Conservation (phyloP, 768 basidiomycete species). For the Trametes elegans region DNA sequence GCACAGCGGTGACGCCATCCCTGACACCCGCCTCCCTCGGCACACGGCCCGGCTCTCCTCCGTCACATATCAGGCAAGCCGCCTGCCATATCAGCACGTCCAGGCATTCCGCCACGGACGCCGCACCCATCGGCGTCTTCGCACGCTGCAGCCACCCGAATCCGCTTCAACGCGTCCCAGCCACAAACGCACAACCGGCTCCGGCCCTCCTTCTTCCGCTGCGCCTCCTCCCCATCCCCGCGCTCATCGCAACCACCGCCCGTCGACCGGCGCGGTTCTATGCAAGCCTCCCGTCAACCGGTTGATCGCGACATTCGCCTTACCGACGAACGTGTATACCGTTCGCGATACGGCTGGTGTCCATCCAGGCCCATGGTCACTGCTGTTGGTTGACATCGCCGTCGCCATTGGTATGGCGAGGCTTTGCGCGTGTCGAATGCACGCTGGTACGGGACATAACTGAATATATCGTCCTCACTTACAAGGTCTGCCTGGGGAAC, state of each 20-base stretch:
- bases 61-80: neutral
- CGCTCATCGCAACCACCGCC: slow-evolving; percentile 3
- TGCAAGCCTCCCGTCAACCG: neutral
- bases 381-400: no score
- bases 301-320: neutral
- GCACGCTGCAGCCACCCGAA: neutral
- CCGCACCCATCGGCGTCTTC: neutral
- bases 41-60: slow-evolving; percentile 1
- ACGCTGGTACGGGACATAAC: no score
- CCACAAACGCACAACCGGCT: neutral
- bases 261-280: neutral
- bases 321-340: neutral
- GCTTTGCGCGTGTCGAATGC: no score
- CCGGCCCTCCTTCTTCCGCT: no score
- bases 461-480: no score
- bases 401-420: no score
- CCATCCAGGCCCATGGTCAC: no score
- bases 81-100: neutral
- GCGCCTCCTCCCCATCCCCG: neutral
- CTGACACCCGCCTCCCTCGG: slow-evolving; percentile 1
- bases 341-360: neutral
- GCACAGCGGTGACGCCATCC: slow-evolving; percentile 12
- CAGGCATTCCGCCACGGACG: neutral
- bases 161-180: neutral
- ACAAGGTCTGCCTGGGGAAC: no score